A percentile compares a stretch with the other conserved stretches of the same genome.
Evolutionary conservation across 305 asterid genomes (phyloP).

Genomic region (Solanum hybrid): DNA sequence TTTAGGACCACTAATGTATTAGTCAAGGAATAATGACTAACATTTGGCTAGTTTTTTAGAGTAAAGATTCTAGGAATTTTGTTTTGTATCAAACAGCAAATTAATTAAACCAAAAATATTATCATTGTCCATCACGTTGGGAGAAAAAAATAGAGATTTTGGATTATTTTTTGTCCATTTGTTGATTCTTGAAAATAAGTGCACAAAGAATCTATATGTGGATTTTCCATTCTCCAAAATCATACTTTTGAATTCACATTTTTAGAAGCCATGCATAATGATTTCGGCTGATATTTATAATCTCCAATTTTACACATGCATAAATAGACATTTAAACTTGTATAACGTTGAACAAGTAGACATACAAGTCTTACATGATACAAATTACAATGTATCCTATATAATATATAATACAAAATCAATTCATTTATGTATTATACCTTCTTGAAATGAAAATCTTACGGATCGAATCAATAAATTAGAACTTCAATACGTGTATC

Average conservation of each 20-base stretch:
- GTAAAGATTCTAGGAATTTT: not conserved
- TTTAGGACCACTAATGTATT: not conserved
- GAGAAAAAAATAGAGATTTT: not conserved
- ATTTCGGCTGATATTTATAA: accelerated
- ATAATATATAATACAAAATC: no score
- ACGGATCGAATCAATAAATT: no score
- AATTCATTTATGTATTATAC: no score
- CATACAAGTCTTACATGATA: not conserved
- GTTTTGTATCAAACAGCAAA: not conserved
- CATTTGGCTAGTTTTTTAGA: not conserved
- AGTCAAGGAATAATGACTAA: no score
- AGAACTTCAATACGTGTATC: no score
- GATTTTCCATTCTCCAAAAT: not conserved
- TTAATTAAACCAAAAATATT: not conserved
- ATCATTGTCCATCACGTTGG: not conserved
- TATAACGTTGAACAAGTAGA: no score
- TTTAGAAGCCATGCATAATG: no score
- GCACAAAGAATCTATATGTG: not conserved
- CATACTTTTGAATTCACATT: no score
- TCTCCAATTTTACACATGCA: not conserved
- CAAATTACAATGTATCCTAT: no score
- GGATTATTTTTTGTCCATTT: not conserved
- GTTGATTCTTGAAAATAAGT: not conserved
- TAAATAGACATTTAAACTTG: no score
- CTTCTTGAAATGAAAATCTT: no score